Conservation (phyloP, 768 basidiomycete species). For the Lyophyllum shimeji region DNA sequence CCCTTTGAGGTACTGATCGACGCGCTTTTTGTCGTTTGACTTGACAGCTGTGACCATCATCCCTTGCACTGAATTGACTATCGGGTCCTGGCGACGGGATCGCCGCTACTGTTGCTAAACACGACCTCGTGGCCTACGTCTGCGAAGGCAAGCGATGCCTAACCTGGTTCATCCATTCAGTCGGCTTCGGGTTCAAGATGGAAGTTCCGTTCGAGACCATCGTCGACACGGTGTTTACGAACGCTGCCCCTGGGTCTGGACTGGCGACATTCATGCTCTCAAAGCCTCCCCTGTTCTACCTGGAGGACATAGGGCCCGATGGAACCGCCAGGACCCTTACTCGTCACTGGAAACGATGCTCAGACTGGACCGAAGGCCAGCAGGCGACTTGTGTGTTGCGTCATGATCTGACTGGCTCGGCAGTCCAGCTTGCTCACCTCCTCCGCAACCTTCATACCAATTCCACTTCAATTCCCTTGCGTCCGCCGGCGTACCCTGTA, state of each 20-base stretch:
- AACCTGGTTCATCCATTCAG: conserved; percentile 78
- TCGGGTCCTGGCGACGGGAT: conserved; percentile 83
- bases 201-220: conserved; percentile 72
- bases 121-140: conserved; percentile 76
- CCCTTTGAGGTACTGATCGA: conserved; percentile 1
- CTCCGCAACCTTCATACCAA: conserved; percentile 44
- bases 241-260: conserved; percentile 53
- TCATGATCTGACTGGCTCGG: conserved; percentile 66
- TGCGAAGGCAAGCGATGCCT: conserved; percentile 66
- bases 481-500: conserved; percentile 36
- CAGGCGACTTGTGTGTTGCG: conserved; percentile 65
- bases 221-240: conserved; percentile 53
- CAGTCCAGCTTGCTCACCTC: conserved; percentile 57
- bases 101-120: conserved; percentile 47
- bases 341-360: conserved; percentile 61
- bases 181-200: conserved; percentile 81
- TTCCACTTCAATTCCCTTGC: conserved; percentile 30
- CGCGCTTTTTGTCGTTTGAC: not conserved
- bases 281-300: conserved; percentile 66
- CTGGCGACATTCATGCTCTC: conserved; percentile 64
- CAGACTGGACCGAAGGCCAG: conserved; percentile 76
- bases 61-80: conserved; percentile 69
- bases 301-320: conserved; percentile 45
- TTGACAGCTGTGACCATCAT: conserved; percentile 68
- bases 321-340: conserved; percentile 27